Conservation (phyloP, 129 eudicot species). For the Smallanthus sonchifolius region DNA sequence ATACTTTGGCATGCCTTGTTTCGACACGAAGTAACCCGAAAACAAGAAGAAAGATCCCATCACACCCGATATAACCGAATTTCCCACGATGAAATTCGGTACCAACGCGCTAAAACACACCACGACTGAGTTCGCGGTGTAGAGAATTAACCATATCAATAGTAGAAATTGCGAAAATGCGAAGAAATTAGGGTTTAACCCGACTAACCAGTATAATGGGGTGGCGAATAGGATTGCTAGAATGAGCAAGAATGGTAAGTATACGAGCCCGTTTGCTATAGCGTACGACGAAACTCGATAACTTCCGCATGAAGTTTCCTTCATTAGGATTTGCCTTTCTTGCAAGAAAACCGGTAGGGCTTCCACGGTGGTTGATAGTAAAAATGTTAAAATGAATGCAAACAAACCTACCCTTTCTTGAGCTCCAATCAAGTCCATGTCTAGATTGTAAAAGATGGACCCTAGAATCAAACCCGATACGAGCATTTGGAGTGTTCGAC, state of each 20-base stretch:
- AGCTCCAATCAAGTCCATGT: conserved; percentile 66
- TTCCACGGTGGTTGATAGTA: conserved; percentile 80
- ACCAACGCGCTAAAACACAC: conserved; percentile 91
- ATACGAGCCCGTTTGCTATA: conserved; percentile 83
- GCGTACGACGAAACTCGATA: conserved; percentile 88
- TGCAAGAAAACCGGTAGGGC: conserved; percentile 91
- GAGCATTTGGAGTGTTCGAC: conserved; percentile 73
- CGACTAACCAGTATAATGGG: conserved; percentile 88
- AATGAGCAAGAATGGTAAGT: conserved; percentile 76
- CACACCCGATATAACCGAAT: conserved; percentile 76
- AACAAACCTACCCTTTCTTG: conserved; percentile 80
- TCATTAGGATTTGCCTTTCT: conserved; percentile 88
- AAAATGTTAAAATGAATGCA: conserved; percentile 81
- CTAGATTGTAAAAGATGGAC: conserved; percentile 74
- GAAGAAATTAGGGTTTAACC: conserved; percentile 49
- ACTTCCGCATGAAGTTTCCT: conserved; percentile 87
- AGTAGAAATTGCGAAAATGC: conserved; percentile 65
- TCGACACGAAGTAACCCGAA: conserved; percentile 92
- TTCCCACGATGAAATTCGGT: conserved; percentile 90
- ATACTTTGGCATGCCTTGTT: conserved; percentile 68
- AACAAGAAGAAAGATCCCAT: conserved; percentile 95
- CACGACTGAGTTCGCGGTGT: conserved; percentile 96
- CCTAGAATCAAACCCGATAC: conserved; percentile 71
- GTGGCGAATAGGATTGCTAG: conserved; percentile 60
- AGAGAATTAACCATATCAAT: conserved; percentile 80